Conservation (phyloP, 139 green algal species). For the Chlorokybus atmophyticus region DNA sequence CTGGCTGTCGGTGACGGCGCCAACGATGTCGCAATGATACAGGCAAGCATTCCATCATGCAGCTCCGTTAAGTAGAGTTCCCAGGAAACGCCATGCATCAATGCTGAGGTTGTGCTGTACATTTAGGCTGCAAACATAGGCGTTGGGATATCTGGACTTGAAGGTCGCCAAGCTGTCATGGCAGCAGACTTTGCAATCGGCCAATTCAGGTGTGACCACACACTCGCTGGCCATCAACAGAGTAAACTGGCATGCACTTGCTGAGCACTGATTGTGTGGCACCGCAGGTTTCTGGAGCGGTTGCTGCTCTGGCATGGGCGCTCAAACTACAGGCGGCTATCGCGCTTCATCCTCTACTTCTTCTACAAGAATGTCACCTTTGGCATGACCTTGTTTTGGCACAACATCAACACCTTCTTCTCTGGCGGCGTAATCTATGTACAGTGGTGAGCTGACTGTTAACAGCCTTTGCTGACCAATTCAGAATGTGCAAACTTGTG, state of each 20-base stretch:
- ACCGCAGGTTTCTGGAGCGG: slow-evolving; percentile 18
- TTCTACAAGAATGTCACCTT: slow-evolving; percentile 81
- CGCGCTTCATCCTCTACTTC: slow-evolving; percentile 37
- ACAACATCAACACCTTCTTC: slow-evolving; percentile 31
- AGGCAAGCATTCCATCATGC: no score
- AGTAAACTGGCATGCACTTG: no score
- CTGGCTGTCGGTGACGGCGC: slow-evolving; percentile 81
- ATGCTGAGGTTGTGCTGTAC: no score
- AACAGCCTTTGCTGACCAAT: no score
- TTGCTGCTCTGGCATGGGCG: slow-evolving; percentile 33
- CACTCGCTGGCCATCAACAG: no score
- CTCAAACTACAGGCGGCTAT: slow-evolving; percentile 30
- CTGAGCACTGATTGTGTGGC: no score
- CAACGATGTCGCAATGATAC: slow-evolving; percentile 45
- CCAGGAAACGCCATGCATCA: no score
- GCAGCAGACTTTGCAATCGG: slow-evolving; percentile 35
- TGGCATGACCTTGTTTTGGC: slow-evolving; percentile 54
- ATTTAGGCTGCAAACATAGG: slow-evolving; percentile 36
- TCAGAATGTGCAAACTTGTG: no score
- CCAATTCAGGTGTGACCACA: no score
- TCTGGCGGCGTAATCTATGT: slow-evolving; percentile 33
- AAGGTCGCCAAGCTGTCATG: slow-evolving; percentile 36
- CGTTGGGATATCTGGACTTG: slow-evolving; percentile 34
- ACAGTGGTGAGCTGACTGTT: slow-evolving; percentile 19
- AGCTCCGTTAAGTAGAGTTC: no score